A percentile compares a stretch with the other conserved stretches of the same genome.
Conservation (phyloP, 768 basidiomycete genomes). For the Termitomyces eurrhizus region DNA sequence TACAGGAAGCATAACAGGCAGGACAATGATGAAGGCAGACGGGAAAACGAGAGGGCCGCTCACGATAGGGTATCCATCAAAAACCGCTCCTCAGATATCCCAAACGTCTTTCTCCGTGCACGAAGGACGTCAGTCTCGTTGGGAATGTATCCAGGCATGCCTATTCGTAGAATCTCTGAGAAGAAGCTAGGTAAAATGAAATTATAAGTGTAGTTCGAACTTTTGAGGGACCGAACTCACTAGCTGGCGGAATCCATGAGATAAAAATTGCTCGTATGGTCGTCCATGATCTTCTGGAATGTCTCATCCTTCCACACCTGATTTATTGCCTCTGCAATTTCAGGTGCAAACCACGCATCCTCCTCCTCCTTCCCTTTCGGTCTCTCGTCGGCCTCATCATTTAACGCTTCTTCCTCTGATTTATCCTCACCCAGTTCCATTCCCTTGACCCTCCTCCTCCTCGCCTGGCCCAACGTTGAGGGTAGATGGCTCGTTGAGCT, state of each 20-base stretch:
- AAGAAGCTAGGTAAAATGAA: conserved; percentile 63
- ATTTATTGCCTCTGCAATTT: conserved; percentile 65
- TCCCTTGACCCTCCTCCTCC: neutral
- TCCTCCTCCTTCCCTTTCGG: neutral
- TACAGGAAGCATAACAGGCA: neutral
- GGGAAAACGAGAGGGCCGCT: conserved; percentile 17
- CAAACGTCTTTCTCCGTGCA: conserved; percentile 81
- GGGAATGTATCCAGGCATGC: conserved; percentile 70
- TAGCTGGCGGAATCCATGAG: conserved; percentile 94
- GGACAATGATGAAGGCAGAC: neutral
- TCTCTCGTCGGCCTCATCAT: neutral
- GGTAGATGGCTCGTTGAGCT: conserved; percentile 28
- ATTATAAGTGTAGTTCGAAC: neutral
- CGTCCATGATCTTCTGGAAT: conserved; percentile 46
- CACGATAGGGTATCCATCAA: conserved; percentile 61
- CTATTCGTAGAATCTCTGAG: conserved; percentile 74
- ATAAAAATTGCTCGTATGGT: conserved; percentile 75
- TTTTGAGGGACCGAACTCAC: conserved; percentile 39
- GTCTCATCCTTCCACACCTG: conserved; percentile 69
- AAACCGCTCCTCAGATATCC: conserved; percentile 87
- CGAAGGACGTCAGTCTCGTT: conserved; percentile 82
- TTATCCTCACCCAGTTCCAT: conserved; percentile 11
- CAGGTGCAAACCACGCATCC: conserved; percentile 39
- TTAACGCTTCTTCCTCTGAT: neutral
- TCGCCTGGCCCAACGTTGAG: neutral